phyloP scores from a whole-genome alignment of 768 basidiomycete species.

The Sporobolomyces phaffii region DNA sequence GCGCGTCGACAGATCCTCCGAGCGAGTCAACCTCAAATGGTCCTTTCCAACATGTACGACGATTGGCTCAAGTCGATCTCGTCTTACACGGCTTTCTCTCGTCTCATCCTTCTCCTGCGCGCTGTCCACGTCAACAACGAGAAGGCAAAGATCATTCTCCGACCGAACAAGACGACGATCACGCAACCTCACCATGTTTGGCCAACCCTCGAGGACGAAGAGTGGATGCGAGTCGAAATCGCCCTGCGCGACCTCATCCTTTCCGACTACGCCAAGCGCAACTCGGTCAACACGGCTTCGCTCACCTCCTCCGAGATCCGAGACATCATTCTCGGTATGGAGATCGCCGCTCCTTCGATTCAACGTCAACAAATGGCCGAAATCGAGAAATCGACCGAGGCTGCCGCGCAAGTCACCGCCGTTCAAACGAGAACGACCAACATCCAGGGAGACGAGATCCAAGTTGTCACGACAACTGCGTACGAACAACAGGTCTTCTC shows the following conservation, averaged over 20 bases:
- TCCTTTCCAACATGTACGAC: conserved; percentile 95
- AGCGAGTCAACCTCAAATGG: conserved; percentile 98
- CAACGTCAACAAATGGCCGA: conserved; percentile 99
- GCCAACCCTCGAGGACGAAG: conserved; percentile 86
- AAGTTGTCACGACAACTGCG: conserved; percentile 91
- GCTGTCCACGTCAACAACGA: conserved; percentile 98
- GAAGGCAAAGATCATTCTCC: conserved; percentile 96
- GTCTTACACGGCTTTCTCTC: conserved; percentile 97
- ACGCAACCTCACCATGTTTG: conserved; percentile 98
- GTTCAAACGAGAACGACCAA: conserved; percentile 98
- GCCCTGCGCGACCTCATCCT: conserved; percentile 94
- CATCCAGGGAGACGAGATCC: conserved; percentile 91
- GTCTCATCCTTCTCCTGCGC: conserved; percentile 91
- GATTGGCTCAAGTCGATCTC: conserved; percentile 99
- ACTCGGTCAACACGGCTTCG: conserved; percentile 93
- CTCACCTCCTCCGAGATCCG: conserved; percentile 92
- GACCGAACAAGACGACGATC: conserved; percentile 92
- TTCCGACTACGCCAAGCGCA: conserved; percentile 95
- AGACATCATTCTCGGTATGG: conserved; percentile 97
- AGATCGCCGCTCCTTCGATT: conserved; percentile 84
- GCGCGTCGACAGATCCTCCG: conserved; percentile 51
- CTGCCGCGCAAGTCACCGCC: conserved; percentile 89
- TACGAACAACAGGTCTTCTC: conserved; percentile 99
- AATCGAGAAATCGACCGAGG: conserved; percentile 90
- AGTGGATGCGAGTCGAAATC: conserved; percentile 99